Evolutionary conservation across 2,329 filamentous ascomycete genomes (phyloP).

Genomic region (Ceratocystiopsis brevicomis): DNA sequence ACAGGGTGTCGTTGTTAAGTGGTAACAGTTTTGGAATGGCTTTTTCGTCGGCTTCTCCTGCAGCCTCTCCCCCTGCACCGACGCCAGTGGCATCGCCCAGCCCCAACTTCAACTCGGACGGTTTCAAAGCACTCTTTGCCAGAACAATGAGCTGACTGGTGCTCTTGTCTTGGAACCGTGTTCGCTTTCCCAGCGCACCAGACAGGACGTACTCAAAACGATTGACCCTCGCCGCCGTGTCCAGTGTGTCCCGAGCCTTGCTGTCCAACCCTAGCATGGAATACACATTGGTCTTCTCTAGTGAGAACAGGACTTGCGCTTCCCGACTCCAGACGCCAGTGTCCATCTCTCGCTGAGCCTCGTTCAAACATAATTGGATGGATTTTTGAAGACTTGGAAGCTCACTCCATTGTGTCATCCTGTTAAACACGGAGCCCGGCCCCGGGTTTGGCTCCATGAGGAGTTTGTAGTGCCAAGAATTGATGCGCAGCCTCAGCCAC

Average conservation of each 20-base stretch:
- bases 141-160: conserved; percentile 81
- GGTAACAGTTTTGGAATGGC: conserved; percentile 47
- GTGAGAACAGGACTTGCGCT: conserved; percentile 48
- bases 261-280: conserved; percentile 68
- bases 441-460: conserved; percentile 37
- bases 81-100: no score
- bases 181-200: conserved; percentile 70
- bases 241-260: conserved; percentile 52
- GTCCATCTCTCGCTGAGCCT: conserved; percentile 21
- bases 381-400: conserved; percentile 34
- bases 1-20: conserved; percentile 79
- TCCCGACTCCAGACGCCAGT: conserved; percentile 21
- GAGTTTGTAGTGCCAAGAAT: conserved; percentile 49
- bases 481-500: conserved; percentile 52
- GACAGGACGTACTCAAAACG: conserved; percentile 67
- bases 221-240: conserved; percentile 45
- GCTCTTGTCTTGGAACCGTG: conserved; percentile 59
- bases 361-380: conserved; percentile 24
- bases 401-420: conserved; percentile 39
- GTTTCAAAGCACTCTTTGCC: conserved; percentile 46
- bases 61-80: conserved; percentile 4
- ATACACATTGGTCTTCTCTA: conserved; percentile 70
- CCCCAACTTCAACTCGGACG: neutral
- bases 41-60: neutral
- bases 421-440: conserved; percentile 34